Conservation (phyloP, 139 green algal species). For the Coccomyxa sp. region DNA sequence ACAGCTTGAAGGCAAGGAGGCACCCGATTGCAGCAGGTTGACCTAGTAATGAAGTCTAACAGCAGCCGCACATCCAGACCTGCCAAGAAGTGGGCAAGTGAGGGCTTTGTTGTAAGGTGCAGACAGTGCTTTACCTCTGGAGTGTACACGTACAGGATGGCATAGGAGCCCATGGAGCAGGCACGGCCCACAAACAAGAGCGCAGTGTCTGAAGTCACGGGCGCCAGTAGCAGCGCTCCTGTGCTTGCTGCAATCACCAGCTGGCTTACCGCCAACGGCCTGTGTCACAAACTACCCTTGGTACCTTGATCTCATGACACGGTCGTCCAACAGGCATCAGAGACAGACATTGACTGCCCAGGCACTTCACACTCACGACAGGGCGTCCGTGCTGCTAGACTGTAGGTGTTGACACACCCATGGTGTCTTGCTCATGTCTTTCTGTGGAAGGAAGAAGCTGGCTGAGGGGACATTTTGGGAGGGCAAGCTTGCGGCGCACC, state of each 20-base stretch:
- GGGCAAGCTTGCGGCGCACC: not conserved
- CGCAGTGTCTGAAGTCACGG: not conserved
- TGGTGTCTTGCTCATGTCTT: not conserved
- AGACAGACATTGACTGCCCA: no score
- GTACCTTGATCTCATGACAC: not conserved
- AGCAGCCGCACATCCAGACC: not conserved
- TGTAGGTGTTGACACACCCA: no score
- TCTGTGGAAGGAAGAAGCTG: not conserved
- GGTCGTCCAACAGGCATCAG: not conserved
- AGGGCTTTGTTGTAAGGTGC: not conserved
- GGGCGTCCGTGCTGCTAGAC: not conserved
- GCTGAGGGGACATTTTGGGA: not conserved
- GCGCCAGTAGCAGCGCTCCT: not conserved
- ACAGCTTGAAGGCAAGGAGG: not conserved
- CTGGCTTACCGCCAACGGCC: slow-evolving; percentile 16
- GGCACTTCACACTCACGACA: not conserved
- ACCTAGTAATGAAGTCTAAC: not conserved
- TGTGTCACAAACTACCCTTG: slow-evolving; percentile 10
- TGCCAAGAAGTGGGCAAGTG: not conserved
- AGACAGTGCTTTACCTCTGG: slow-evolving; percentile 42
- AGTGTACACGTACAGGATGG: slow-evolving; percentile 66
- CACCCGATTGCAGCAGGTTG: not conserved
- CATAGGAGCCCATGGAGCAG: slow-evolving; percentile 61
- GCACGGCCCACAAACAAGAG: slow-evolving; percentile 57
- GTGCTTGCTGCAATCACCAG: slow-evolving; percentile 12